Conservation (phyloP, 2,329 filamentous ascomycete species). For the Aureobasidium leucospermi region DNA sequence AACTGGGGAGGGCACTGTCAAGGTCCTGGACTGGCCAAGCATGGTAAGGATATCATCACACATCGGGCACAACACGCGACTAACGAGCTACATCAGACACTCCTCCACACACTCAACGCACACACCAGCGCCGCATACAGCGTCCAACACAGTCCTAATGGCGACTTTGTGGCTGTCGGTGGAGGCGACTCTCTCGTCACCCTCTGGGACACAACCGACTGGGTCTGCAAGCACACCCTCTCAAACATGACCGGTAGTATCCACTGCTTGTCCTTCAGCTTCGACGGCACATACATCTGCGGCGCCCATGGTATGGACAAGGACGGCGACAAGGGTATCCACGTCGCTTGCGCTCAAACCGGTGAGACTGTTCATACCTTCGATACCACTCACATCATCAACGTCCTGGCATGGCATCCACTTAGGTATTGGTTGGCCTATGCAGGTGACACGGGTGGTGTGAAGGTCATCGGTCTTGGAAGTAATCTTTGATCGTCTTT, state of each 20-base stretch:
- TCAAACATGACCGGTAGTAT: constrained; percentile 63
- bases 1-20: constrained; percentile 62
- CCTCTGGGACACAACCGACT: constrained; percentile 70
- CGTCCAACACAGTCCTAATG: constrained; percentile 62
- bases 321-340: constrained; percentile 63
- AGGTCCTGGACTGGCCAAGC: constrained; percentile 62
- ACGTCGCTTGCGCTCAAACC: constrained; percentile 65
- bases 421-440: constrained; percentile 68
- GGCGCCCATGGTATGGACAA: constrained; percentile 49
- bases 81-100: constrained; percentile 20
- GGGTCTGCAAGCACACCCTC: constrained; percentile 67
- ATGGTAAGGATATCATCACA: constrained; percentile 27
- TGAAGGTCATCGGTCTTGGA: constrained; percentile 57
- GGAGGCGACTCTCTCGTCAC: constrained; percentile 68
- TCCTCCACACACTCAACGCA: constrained; percentile 55
- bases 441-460: constrained; percentile 55
- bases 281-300: constrained; percentile 67
- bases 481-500: neutral
- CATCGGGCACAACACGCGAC: neutral
- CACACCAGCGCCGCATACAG: constrained; percentile 67
- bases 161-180: constrained; percentile 64
- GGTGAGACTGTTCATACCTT: constrained; percentile 66
- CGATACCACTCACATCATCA: constrained; percentile 58
- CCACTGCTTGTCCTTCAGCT: constrained; percentile 66
- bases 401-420: constrained; percentile 69